Conservation (phyloP, 768 basidiomycete species). For the Leccinum boreale region DNA sequence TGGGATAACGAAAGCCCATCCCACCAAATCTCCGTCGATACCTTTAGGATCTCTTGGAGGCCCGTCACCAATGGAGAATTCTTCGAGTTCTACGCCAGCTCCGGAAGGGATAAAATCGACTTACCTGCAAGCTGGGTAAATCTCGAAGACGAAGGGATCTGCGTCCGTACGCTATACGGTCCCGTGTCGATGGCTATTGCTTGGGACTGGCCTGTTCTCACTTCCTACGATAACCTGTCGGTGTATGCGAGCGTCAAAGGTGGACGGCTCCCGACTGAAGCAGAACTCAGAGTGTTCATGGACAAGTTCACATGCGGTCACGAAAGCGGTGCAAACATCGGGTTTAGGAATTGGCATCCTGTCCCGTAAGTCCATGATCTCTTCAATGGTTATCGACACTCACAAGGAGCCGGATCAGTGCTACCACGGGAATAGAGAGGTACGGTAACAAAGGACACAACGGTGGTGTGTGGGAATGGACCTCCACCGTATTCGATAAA, state of each 20-base stretch:
- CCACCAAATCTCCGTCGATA: constrained; percentile 52
- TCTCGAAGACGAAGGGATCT: constrained; percentile 10
- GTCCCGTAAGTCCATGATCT: constrained; percentile 60
- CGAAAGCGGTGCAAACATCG: constrained; percentile 76
- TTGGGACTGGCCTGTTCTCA: constrained; percentile 81
- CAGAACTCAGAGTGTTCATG: constrained; percentile 79
- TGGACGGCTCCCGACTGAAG: constrained; percentile 90
- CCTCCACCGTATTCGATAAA: constrained; percentile 69
- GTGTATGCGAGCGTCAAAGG: constrained; percentile 82
- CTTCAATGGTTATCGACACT: background rate
- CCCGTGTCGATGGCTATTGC: constrained; percentile 76
- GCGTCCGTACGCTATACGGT: constrained; percentile 87
- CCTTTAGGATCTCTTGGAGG: constrained; percentile 79
- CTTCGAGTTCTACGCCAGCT: constrained; percentile 53
- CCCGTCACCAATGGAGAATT: constrained; percentile 91
- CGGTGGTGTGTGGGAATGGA: constrained; percentile 99
- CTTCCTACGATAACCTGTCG: constrained; percentile 74
- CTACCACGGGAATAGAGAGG: constrained; percentile 59
- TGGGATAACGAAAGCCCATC: constrained; percentile 94
- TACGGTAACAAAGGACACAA: constrained; percentile 67
- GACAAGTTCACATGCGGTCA: constrained; percentile 72
- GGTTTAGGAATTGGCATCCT: constrained; percentile 93
- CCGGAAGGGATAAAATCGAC: constrained; percentile 40
- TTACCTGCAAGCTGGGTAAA: constrained; percentile 29
- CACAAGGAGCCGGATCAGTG: constrained; percentile 36